Evolutionary conservation across 148 eudicot species (phyloP).

Genomic region (Fallopia convolvulus): DNA sequence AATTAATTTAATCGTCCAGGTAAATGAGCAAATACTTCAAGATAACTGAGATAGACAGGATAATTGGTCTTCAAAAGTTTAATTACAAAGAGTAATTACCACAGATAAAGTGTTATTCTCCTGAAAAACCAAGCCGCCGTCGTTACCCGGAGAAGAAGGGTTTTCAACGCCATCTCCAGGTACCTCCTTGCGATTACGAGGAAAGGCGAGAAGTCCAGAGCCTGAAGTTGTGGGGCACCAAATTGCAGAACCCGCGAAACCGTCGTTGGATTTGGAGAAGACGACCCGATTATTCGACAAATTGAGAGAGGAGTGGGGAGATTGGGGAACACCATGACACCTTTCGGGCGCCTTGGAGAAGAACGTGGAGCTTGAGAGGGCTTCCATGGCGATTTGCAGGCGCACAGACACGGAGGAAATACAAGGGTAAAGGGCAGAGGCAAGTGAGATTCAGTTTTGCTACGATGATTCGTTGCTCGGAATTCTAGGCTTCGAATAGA

Average conservation of each 20-base stretch:
- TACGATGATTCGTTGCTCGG: not conserved
- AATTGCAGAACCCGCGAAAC: not conserved
- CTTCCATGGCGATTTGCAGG: constrained; percentile 8
- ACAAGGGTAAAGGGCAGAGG: not conserved
- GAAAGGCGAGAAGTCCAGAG: constrained; percentile 3
- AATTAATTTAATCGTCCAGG: not conserved
- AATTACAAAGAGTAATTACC: constrained; percentile 15
- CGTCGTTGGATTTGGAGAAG: not conserved
- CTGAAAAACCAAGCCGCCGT: constrained; percentile 20
- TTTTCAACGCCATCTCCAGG: constrained; percentile 10
- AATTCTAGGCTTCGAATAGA: not conserved
- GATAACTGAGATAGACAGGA: not conserved
- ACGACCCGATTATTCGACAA: not conserved
- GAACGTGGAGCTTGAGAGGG: not conserved
- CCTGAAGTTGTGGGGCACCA: not conserved
- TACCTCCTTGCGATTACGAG: constrained; percentile 14
- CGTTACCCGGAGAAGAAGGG: constrained; percentile 18
- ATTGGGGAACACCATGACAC: not conserved
- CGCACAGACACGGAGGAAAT: not conserved
- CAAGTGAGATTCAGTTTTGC: not conserved
- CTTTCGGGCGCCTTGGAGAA: constrained; percentile 3
- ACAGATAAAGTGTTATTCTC: constrained; percentile 19
- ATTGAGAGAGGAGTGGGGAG: not conserved
- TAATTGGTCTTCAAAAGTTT: not conserved
- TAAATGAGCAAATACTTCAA: not conserved